Conservation (phyloP, 2,329 filamentous ascomycete species). For the Alternaria gaisen region DNA sequence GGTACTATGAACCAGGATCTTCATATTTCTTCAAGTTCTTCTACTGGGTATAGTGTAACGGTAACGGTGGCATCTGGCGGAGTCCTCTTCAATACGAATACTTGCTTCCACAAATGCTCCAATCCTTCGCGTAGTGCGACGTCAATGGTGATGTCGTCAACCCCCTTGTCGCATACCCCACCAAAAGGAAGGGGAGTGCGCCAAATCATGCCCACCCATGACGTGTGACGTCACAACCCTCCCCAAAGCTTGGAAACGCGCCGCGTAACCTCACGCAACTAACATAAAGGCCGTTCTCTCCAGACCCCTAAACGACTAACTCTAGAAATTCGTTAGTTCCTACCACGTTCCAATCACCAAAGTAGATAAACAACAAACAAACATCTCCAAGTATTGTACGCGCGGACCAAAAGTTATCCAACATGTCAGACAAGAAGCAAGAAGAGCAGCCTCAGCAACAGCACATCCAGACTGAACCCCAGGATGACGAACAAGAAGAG, state of each 20-base stretch:
- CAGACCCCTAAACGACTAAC: neutral
- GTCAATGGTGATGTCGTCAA: constrained; percentile 1
- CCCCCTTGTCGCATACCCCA: constrained; percentile 11
- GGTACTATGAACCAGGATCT: neutral
- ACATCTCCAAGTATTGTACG: neutral
- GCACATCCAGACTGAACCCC: constrained; percentile 39
- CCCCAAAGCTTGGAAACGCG: constrained; percentile 13
- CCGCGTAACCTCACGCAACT: constrained; percentile 6
- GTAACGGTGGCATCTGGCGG: neutral
- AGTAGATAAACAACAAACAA: neutral
- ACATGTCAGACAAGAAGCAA: constrained; percentile 24
- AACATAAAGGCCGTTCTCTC: constrained; percentile 7
- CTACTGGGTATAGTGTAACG: neutral
- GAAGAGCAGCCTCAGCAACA: constrained; percentile 29
- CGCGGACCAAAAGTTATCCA: neutral
- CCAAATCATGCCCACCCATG: constrained; percentile 9
- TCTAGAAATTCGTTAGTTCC: constrained; percentile 1
- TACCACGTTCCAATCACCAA: neutral
- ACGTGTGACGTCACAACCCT: constrained; percentile 14
- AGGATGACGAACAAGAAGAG: constrained; percentile 32
- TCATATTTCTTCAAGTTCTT: neutral
- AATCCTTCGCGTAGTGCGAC: neutral
- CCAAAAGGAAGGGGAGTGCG: constrained; percentile 8
- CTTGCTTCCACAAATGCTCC: neutral
- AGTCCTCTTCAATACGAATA: neutral